phyloP scores from a whole-genome alignment of 495 filamentous ascomycete genomes.

The Evernia prunastri region DNA sequence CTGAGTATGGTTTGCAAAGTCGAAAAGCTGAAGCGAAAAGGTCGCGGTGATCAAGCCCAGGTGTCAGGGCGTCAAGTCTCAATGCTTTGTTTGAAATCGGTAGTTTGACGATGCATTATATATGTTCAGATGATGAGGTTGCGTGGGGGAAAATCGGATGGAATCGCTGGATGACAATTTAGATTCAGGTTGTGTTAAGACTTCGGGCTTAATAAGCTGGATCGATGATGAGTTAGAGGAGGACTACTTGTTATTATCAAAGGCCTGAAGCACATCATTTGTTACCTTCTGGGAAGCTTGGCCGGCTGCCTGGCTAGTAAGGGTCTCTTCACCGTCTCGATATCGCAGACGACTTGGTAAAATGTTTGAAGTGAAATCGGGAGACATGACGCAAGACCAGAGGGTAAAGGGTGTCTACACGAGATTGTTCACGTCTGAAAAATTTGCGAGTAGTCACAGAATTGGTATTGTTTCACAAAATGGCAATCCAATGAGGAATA shows the following conservation, averaged over 20 bases:
- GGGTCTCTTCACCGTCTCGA: not conserved
- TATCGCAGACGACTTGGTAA: not conserved
- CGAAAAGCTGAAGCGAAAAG: not conserved
- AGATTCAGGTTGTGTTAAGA: not conserved
- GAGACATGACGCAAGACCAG: not conserved
- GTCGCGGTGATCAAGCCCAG: not conserved
- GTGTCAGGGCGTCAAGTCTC: conserved; percentile 1
- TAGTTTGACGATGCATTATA: not conserved
- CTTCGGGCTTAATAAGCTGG: not conserved
- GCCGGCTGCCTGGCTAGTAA: not conserved
- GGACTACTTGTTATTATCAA: not conserved
- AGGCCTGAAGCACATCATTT: not conserved
- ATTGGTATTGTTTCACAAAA: not conserved
- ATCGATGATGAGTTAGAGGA: not conserved
- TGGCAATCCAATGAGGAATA: not conserved
- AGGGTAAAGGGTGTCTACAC: no score
- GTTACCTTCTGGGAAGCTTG: not conserved
- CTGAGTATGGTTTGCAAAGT: not conserved
- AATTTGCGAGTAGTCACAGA: not conserved
- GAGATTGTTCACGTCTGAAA: not conserved
- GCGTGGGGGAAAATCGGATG: not conserved
- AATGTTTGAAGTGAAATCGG: not conserved
- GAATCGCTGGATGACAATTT: not conserved
- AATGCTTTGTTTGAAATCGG: not conserved
- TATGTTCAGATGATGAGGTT: not conserved